phyloP scores from a whole-genome alignment of 164 flowering plant genomes.

The Aristolochia californica region DNA sequence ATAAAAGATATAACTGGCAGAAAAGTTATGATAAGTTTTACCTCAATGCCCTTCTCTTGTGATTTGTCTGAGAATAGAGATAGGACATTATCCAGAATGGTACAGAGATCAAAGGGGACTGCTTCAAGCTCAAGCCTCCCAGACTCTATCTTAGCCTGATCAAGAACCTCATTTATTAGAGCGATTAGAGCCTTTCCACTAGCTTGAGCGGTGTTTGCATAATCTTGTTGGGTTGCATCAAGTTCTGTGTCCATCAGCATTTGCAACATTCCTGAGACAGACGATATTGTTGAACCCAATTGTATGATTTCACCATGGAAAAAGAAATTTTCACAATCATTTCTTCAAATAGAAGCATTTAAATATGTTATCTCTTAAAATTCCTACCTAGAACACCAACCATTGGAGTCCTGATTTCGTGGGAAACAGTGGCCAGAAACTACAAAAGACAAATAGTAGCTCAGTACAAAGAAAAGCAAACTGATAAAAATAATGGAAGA shows the following conservation, averaged over 20 bases:
- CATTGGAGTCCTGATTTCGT: conserved; percentile 98
- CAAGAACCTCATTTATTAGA: conserved; percentile 85
- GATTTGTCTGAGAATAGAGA: conserved; percentile 65
- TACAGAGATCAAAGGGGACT: conserved; percentile 69
- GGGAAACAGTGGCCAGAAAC: conserved; percentile 97
- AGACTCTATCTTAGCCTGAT: conserved; percentile 96
- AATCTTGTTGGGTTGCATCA: conserved; percentile 62
- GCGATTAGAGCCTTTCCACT: conserved; percentile 81
- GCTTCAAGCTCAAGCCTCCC: conserved; percentile 86
- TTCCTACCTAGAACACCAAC: conserved; percentile 80
- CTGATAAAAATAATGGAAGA: too few species aligned
- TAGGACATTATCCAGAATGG: conserved; percentile 58
- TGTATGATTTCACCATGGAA: not conserved
- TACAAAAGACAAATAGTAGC: conserved; percentile 19
- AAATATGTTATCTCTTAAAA: too few species aligned
- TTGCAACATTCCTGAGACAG: conserved; percentile 74
- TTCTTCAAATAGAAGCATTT: not conserved
- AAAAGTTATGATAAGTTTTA: conserved; percentile 13
- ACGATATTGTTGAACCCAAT: not conserved
- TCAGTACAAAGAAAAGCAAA: not conserved
- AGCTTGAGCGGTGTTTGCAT: conserved; percentile 75
- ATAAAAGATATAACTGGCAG: not conserved
- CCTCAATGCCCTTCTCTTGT: conserved; percentile 75
- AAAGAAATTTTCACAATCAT: not conserved
- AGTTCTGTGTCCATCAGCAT: conserved; percentile 90